Conservation (phyloP, 331 rosid genomes). For the Cydonia oblonga region DNA sequence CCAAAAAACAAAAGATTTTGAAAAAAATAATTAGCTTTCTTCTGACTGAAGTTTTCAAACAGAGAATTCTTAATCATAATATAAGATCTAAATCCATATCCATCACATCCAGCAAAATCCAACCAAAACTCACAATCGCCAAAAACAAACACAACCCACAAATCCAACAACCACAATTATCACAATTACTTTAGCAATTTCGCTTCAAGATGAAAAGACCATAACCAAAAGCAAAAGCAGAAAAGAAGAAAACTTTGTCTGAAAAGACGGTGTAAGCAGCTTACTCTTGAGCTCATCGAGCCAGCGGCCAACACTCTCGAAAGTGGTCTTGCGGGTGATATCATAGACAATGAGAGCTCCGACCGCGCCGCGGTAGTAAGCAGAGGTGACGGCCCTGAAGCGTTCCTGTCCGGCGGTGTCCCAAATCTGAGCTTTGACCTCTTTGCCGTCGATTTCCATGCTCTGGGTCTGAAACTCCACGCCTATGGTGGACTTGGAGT, state of each 20-base stretch:
- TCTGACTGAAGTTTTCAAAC: background rate
- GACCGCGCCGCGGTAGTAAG: conserved; percentile 85
- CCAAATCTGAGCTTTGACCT: conserved; percentile 98
- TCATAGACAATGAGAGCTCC: conserved; percentile 86
- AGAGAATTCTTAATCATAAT: background rate
- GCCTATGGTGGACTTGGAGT: conserved; percentile 88
- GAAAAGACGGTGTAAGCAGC: background rate
- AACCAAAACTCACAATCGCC: background rate
- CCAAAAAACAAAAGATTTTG: background rate
- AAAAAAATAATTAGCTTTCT: background rate
- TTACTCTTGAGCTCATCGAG: conserved; percentile 88
- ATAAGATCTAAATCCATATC: conserved; percentile 13
- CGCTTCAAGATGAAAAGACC: background rate
- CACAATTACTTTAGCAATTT: background rate
- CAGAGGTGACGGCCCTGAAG: conserved; percentile 89
- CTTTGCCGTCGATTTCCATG: conserved; percentile 70
- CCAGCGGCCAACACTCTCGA: conserved; percentile 81
- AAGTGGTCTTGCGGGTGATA: conserved; percentile 70
- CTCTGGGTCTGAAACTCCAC: conserved; percentile 90
- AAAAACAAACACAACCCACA: background rate
- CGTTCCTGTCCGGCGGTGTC: conserved; percentile 97
- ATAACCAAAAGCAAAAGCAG: background rate
- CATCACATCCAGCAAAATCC: background rate
- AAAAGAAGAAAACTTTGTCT: background rate
- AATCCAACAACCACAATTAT: background rate